Conservation (phyloP, 2,329 filamentous ascomycete genomes). For the Cercospora nicotianae region DNA sequence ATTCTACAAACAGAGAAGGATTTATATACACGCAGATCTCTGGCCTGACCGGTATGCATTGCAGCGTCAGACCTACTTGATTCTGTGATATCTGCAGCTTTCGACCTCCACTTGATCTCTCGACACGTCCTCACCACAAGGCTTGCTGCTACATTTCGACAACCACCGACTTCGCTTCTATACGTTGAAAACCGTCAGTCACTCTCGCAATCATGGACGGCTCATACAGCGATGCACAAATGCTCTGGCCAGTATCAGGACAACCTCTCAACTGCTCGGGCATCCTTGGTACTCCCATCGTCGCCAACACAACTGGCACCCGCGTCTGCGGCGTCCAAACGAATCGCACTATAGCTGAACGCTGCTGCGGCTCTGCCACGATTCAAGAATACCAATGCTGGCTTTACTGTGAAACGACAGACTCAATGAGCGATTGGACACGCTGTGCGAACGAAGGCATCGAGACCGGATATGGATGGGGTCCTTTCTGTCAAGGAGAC, state of each 20-base stretch:
- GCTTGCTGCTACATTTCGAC: neutral
- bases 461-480: neutral
- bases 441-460: neutral
- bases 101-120: neutral
- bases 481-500: constrained; percentile 10
- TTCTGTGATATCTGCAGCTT: neutral
- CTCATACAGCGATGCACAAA: constrained; percentile 1
- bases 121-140: neutral
- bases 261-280: neutral
- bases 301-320: constrained; percentile 9
- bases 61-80: neutral
- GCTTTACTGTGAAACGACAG: constrained; percentile 11
- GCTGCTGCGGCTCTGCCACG: constrained; percentile 5
- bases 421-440: neutral
- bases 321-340: constrained; percentile 5
- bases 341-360: constrained; percentile 5
- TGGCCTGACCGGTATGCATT: neutral
- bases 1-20: neutral
- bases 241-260: neutral
- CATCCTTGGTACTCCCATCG: neutral
- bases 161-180: neutral
- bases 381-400: constrained; percentile 20
- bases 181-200: neutral
- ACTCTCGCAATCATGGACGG: neutral
- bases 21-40: neutral